Evolutionary conservation across 2,329 filamentous ascomycete genomes (phyloP).

Genomic region (Alternaria dauci): DNA sequence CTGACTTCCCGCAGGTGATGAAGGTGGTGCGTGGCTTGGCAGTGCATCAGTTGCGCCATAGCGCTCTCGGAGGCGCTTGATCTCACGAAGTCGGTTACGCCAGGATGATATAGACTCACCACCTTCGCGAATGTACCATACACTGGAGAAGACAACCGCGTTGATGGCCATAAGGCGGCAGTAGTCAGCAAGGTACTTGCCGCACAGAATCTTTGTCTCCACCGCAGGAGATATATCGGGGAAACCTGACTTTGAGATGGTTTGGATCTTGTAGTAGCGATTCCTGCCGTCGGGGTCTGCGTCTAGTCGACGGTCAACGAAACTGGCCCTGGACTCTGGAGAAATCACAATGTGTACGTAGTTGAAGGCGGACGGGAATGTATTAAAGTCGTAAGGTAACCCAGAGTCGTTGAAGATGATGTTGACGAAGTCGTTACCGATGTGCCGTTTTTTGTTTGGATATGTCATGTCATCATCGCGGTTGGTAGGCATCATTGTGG

Average conservation of each 20-base stretch:
- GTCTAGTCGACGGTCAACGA: slow-evolving; percentile 64
- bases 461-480: slow-evolving; percentile 74
- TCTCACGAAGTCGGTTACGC: slow-evolving; percentile 85
- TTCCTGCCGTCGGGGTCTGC: slow-evolving; percentile 54
- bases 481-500: slow-evolving; percentile 96
- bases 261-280: slow-evolving; percentile 85
- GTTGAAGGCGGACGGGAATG: slow-evolving; percentile 94
- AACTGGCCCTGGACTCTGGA: slow-evolving; percentile 80
- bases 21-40: slow-evolving; percentile 25
- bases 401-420: slow-evolving; percentile 98
- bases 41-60: slow-evolving; percentile 33
- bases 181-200: slow-evolving; percentile 82
- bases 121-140: slow-evolving; percentile 81
- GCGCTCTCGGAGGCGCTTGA: slow-evolving; percentile 79
- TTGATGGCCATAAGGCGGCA: slow-evolving; percentile 90
- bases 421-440: slow-evolving; percentile 97
- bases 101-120: slow-evolving; percentile 89
- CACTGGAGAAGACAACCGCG: slow-evolving; percentile 88
- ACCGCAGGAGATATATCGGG: slow-evolving; percentile 91
- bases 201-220: slow-evolving; percentile 86
- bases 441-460: slow-evolving; percentile 89
- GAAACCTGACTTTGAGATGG: slow-evolving; percentile 87
- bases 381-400: slow-evolving; percentile 86
- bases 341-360: slow-evolving; percentile 97
- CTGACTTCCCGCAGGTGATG: slow-evolving; percentile 32